A percentile compares a stretch with the other conserved stretches of the same genome.
Evolutionary conservation across 805 yeast species (phyloP).

Genomic region (Clavispora carvajalis): DNA sequence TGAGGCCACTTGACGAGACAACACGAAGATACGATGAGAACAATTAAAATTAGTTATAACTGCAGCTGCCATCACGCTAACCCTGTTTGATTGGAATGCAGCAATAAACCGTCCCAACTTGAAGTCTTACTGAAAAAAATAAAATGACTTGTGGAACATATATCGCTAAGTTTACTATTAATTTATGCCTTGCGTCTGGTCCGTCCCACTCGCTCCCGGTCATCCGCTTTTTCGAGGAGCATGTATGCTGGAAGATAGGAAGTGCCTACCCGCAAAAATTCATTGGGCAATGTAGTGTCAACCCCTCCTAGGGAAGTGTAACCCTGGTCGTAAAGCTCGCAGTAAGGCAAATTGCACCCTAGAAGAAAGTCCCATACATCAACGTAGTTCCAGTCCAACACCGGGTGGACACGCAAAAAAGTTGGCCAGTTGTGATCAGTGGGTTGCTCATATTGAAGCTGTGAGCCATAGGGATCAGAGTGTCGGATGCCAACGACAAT

Average conservation of each 20-base stretch:
- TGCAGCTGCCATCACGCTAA: no score
- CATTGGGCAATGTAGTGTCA: constrained; percentile 67
- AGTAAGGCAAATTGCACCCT: constrained; percentile 57
- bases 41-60: no score
- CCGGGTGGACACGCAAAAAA: constrained; percentile 80
- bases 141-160: no score
- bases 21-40: no score
- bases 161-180: neutral
- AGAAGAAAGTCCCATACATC: constrained; percentile 83
- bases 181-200: constrained; percentile 3
- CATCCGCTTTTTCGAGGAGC: constrained; percentile 57
- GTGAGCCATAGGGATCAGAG: constrained; percentile 77
- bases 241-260: constrained; percentile 49
- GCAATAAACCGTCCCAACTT: no score
- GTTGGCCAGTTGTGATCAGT: constrained; percentile 93
- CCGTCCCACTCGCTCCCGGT: constrained; percentile 45
- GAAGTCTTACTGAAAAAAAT: no score
- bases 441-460: constrained; percentile 52
- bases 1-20: no score
- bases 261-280: constrained; percentile 33
- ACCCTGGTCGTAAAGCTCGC: constrained; percentile 73
- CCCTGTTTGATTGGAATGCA: no score
- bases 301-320: constrained; percentile 88
- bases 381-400: constrained; percentile 78
- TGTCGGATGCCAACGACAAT: constrained; percentile 84